Conservation (phyloP, 2,329 filamentous ascomycete genomes). For the Nemania abortiva region DNA sequence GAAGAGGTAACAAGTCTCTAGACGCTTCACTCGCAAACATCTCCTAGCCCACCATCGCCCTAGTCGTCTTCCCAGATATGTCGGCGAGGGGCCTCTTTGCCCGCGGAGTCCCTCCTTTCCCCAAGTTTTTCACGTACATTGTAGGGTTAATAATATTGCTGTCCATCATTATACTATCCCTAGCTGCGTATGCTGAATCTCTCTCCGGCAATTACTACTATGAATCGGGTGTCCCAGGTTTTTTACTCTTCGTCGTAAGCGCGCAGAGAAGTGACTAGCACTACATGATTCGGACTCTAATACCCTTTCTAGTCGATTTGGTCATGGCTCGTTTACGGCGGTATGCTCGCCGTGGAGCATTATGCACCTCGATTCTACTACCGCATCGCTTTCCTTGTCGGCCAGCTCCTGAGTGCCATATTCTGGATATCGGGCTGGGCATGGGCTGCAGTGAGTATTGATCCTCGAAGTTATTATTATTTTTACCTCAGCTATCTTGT, state of each 20-base stretch:
- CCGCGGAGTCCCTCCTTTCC: constrained; percentile 54
- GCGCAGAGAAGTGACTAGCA: constrained; percentile 33
- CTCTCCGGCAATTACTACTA: constrained; percentile 49
- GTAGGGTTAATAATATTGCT: constrained; percentile 56
- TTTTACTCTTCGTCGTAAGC: constrained; percentile 62
- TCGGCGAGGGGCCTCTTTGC: constrained; percentile 51
- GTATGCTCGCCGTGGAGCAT: constrained; percentile 54
- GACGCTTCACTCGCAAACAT: background rate
- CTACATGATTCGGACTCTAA: constrained; percentile 24
- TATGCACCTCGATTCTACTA: constrained; percentile 52
- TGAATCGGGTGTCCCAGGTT: constrained; percentile 54
- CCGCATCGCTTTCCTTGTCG: constrained; percentile 44
- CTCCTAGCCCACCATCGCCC: background rate
- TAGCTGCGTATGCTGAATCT: constrained; percentile 57
- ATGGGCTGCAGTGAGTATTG: constrained; percentile 52
- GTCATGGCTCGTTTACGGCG: constrained; percentile 57
- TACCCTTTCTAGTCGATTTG: constrained; percentile 53
- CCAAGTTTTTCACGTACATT: constrained; percentile 55
- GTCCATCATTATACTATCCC: constrained; percentile 55
- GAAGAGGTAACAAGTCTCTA: background rate
- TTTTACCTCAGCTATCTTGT: background rate
- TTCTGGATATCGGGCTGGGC: constrained; percentile 61
- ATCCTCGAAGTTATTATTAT: background rate
- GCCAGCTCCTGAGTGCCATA: constrained; percentile 54
- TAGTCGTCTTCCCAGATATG: constrained; percentile 39